Evolutionary conservation across 164 flowering plant genomes (phyloP).

Genomic region (Stephania cephalantha): DNA sequence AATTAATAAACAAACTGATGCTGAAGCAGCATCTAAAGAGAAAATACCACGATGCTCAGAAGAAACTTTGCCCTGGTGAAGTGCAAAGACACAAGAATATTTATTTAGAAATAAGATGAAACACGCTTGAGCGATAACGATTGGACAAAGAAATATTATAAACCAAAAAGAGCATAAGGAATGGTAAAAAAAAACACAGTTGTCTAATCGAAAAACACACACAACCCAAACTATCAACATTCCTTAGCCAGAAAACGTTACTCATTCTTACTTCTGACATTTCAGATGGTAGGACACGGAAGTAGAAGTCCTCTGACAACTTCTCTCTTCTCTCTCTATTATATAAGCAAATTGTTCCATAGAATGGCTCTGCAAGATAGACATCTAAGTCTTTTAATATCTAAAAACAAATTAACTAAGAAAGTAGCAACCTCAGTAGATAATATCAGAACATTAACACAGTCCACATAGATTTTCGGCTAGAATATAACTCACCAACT

Average conservation of each 20-base stretch:
- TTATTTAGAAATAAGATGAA: not conserved
- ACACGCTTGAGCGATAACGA: too few relatives aligned
- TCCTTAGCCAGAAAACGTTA: not conserved
- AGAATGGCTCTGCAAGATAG: constrained; percentile 75
- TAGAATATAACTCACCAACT: constrained; percentile 55
- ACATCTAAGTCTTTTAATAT: constrained; percentile 7
- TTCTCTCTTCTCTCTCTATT: constrained; percentile 92
- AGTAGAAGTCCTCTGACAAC: constrained; percentile 88
- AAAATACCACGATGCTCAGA: constrained; percentile 61
- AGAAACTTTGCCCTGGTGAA: constrained; percentile 44
- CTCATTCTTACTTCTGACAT: constrained; percentile 54
- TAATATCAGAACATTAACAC: not conserved
- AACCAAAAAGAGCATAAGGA: not conserved
- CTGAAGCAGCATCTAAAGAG: constrained; percentile 87
- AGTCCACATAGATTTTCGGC: not conserved
- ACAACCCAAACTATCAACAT: not conserved
- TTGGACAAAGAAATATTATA: not conserved
- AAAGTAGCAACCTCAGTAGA: not conserved
- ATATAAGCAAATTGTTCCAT: constrained; percentile 89
- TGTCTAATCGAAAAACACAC: too few relatives aligned
- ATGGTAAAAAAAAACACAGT: not conserved
- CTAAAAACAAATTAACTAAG: not conserved
- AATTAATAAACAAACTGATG: constrained; percentile 81
- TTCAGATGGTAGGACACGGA: constrained; percentile 60
- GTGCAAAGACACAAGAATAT: not conserved